Percentiles rank a stretch among this genome's conserved stretches.
These are phyloP conservation scores for Linum tenue DNA, from an alignment of 345 rosid species.

Conservation along the genomic window DNA sequence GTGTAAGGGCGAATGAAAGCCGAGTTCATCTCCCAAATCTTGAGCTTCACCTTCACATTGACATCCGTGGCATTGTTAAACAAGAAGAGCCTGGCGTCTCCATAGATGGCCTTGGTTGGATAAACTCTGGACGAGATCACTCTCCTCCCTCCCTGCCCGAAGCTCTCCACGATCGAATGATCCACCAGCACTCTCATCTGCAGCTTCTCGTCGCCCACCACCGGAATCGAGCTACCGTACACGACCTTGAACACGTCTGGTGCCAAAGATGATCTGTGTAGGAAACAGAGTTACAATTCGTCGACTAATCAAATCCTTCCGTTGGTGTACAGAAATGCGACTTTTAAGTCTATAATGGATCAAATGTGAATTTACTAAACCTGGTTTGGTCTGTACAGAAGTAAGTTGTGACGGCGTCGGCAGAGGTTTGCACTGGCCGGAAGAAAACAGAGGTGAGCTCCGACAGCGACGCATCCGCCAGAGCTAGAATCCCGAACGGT, in stretches of 20 bases:
- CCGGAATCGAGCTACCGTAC: slow-evolving; percentile 60
- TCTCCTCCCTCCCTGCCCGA: slow-evolving; percentile 73
- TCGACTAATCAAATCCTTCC: background rate
- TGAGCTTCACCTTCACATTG: slow-evolving; percentile 57
- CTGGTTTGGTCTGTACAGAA: slow-evolving; percentile 76
- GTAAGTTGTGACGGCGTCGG: slow-evolving; percentile 30
- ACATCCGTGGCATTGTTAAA: slow-evolving; percentile 79
- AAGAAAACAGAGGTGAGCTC: slow-evolving; percentile 73
- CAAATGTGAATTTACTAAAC: slow-evolving; percentile 20
- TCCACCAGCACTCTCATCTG: slow-evolving; percentile 74
- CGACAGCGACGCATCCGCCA: slow-evolving; percentile 53
- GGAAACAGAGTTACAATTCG: background rate
- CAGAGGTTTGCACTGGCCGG: slow-evolving; percentile 33
- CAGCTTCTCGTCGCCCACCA: slow-evolving; percentile 54
- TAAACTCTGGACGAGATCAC: slow-evolving; percentile 75
- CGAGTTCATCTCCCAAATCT: slow-evolving; percentile 66
- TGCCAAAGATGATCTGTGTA: slow-evolving; percentile 60
- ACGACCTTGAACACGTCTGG: slow-evolving; percentile 42
- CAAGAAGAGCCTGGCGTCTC: slow-evolving; percentile 58
- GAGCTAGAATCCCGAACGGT: slow-evolving; percentile 65
- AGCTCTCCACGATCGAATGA: slow-evolving; percentile 88
- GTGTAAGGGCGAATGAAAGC: slow-evolving; percentile 60
- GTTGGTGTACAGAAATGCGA: background rate
- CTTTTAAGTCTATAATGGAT: background rate
- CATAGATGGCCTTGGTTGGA: slow-evolving; percentile 77